These are phyloP conservation scores for Crithidia brevicula DNA, from an alignment of 208 protist genomes.

Conservation along the genomic window DNA sequence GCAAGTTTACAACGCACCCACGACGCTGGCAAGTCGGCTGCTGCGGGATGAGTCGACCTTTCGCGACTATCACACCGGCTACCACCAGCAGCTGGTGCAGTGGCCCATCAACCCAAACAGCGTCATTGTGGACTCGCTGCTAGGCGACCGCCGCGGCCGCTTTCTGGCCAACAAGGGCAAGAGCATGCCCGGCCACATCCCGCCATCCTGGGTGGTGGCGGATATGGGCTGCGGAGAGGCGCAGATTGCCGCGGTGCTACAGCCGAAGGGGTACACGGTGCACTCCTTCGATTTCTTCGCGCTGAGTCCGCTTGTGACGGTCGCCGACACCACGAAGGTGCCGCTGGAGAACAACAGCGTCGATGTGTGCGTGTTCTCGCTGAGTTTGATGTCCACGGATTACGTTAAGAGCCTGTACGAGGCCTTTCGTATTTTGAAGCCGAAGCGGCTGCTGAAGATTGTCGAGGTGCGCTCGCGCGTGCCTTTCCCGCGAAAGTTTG, in stretches of 20 bases:
- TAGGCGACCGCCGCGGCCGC: conserved; percentile 73
- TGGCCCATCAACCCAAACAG: conserved; percentile 95
- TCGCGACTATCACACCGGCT: conserved; percentile 94
- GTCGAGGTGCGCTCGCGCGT: conserved; percentile 94
- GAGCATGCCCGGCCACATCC: conserved; percentile 83
- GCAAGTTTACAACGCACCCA: conserved; percentile 89
- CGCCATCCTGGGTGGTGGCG: conserved; percentile 85
- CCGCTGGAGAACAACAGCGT: conserved; percentile 78
- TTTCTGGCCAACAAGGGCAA: conserved; percentile 86
- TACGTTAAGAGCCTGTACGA: conserved; percentile 92
- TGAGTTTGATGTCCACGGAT: conserved; percentile 97
- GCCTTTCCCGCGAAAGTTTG: conserved; percentile 73
- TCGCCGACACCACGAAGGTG: conserved; percentile 89
- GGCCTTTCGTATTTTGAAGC: conserved; percentile 92
- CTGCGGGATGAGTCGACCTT: conserved; percentile 78
- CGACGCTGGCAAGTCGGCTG: conserved; percentile 75
- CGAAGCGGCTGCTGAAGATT: conserved; percentile 89
- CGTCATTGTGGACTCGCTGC: conserved; percentile 84
- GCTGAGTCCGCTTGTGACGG: conserved; percentile 76
- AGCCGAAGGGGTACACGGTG: conserved; percentile 86
- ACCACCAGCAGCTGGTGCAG: conserved; percentile 89
- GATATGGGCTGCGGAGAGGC: conserved; percentile 97
- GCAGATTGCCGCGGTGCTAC: conserved; percentile 79
- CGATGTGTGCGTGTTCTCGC: conserved; percentile 94
- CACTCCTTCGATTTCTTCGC: conserved; percentile 96